Evolutionary conservation across 2,329 filamentous ascomycete species (phyloP), one percentile per base, ranked within the genome.

Genomic region (Hymenoscyphus repandus): DNA sequence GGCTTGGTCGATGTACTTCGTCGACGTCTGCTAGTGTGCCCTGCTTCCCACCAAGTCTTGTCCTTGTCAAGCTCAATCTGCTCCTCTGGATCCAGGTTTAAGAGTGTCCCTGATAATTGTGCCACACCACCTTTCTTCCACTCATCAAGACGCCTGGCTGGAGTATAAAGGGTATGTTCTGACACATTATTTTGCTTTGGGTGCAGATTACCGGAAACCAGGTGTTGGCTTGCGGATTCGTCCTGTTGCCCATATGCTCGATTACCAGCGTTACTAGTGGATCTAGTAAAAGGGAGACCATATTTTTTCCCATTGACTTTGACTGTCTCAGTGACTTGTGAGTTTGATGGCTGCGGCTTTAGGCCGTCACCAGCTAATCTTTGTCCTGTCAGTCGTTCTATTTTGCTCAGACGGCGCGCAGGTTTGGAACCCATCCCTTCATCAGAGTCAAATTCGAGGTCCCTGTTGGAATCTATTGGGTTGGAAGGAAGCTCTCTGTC

Each of bases 1-100:
- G 59, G 57, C 27, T 57, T 60, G n/a, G 53, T 52, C 39, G 46
- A 62, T 33, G 62, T 61, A 46, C 68, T 66, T 13, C 65, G 64
- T 56, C 69, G 68, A 36, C 69, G 70, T 43, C 72, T 70, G 2
- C 68, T 66, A 17, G 69, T 75, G 51, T 70, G 72, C 30, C 69
- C 73, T 47, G 75, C 74, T 64, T 95, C 90, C 89, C 90, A 93
- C 89, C 89, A 95, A 1, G 87, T 73, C 58, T 78, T 77, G 54
- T 74, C 74, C 54, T 72, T 77, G 38, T 82, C 79, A 7, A 55
- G 47, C 47, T 66, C 63, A n/a, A 55, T 53, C 33, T 59, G 51
- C 7, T 58, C 61, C 6, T 70, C 66, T 7, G 72, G 68, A 50
- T 75, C 72, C 31, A 88, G 75, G 52, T 88, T 80, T 30, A 89